Percentiles rank a stretch among this genome's conserved stretches.
Evolutionary conservation across 2,329 filamentous ascomycete species (phyloP).

Genomic region (Coniochaeta prunicola): DNA sequence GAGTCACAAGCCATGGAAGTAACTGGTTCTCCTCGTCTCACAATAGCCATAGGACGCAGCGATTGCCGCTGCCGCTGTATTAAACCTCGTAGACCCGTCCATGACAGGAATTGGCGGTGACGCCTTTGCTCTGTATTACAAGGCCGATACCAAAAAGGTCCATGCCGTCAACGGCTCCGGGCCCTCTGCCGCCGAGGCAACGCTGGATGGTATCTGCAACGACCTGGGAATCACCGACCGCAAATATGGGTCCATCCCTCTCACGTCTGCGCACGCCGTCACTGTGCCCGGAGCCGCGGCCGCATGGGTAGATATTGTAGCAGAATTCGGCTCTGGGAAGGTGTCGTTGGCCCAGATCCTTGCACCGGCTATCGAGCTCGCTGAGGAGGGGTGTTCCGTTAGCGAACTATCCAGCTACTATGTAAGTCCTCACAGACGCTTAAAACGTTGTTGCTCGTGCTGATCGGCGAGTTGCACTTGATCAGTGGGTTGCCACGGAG

Average conservation of each 20-base stretch:
- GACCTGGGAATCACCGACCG: constrained; percentile 59
- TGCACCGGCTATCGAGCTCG: constrained; percentile 72
- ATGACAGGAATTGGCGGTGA: constrained; percentile 93
- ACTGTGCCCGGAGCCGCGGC: constrained; percentile 56
- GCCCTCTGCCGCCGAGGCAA: constrained; percentile 62
- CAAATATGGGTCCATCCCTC: constrained; percentile 55
- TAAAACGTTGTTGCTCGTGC: constrained; percentile 17
- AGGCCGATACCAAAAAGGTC: constrained; percentile 71
- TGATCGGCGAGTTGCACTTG: background rate
- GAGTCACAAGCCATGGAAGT: constrained; percentile 26
- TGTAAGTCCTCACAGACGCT: constrained; percentile 49
- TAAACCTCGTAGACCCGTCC: constrained; percentile 85
- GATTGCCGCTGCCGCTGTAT: constrained; percentile 76
- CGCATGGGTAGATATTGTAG: constrained; percentile 85
- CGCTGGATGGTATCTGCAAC: constrained; percentile 60
- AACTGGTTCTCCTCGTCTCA: background rate
- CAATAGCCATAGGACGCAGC: constrained; percentile 66
- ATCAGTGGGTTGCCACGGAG: constrained; percentile 17
- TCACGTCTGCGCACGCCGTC: constrained; percentile 66
- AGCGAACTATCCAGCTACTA: constrained; percentile 64
- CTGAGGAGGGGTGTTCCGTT: constrained; percentile 80
- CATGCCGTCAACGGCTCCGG: constrained; percentile 89
- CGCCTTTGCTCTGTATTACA: constrained; percentile 88
- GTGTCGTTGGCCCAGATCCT: constrained; percentile 68
- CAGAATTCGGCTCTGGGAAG: constrained; percentile 80